These are phyloP conservation scores for Pelargonium myrrhifolium DNA, from an alignment of 441 rosid genomes.

Conservation along the genomic window DNA sequence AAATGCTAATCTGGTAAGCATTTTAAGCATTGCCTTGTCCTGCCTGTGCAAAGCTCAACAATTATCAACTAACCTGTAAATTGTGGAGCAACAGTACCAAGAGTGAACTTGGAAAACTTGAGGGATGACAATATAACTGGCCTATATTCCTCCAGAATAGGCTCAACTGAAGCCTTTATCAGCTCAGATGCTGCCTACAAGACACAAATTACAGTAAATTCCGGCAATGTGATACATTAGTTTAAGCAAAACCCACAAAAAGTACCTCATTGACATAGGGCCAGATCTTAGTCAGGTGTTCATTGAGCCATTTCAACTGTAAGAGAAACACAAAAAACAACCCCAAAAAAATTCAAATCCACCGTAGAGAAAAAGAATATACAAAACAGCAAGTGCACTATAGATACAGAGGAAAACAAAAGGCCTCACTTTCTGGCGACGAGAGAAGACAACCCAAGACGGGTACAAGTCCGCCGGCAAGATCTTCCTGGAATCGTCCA, in stretches of 20 bases:
- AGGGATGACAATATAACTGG: conserved; percentile 67
- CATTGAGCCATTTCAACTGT: conserved; percentile 90
- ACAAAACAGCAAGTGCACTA: not conserved
- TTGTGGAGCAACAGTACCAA: conserved; percentile 97
- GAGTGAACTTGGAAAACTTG: conserved; percentile 81
- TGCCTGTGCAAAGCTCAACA: not conserved
- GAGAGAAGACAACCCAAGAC: conserved; percentile 94
- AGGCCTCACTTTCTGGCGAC: conserved; percentile 68
- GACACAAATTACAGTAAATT: conserved; percentile 9
- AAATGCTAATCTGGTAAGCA: not conserved
- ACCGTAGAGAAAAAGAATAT: not conserved
- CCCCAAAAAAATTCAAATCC: conserved; percentile 26
- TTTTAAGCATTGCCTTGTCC: not conserved
- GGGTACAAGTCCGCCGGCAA: conserved; percentile 76
- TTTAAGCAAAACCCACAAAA: not conserved
- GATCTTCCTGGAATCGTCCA: conserved; percentile 82
- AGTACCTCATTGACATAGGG: conserved; percentile 76
- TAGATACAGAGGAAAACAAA: conserved; percentile 8
- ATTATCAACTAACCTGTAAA: conserved; percentile 61
- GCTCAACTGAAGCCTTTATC: conserved; percentile 80
- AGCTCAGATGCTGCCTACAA: conserved; percentile 88
- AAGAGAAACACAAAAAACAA: conserved; percentile 17
- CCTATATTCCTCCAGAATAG: conserved; percentile 76
- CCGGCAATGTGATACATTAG: not conserved
- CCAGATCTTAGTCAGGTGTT: conserved; percentile 91